Evolutionary conservation across 2,329 filamentous ascomycete genomes (phyloP), one percentile per base, ranked within the genome.

Genomic region (Tolypocladium guangdongense): DNA sequence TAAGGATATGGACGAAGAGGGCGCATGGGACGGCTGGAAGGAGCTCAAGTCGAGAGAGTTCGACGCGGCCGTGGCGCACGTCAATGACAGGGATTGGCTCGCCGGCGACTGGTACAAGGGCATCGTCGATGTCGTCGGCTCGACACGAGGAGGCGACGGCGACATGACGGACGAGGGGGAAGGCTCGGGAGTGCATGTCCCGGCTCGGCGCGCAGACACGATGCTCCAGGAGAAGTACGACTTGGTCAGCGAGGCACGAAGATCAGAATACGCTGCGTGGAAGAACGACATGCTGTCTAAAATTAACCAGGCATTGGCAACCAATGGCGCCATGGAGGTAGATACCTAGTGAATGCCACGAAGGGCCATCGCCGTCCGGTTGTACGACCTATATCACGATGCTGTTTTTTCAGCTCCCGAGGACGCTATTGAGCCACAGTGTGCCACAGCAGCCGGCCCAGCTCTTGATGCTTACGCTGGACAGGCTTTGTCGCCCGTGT

Each of bases 181-280:
- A 11, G 68, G 62, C 43, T 53, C 52, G 3, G 57, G 56, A 24
- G 58, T 63, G 56, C 72, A 67, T 55, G 63, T 70, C 38, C 71
- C 75, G 54, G 64, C 75, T 32, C 69, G 82, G 67, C 66, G 76
- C 54, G 71, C 76, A 10, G 80, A 83, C 57, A 87, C 83, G 2
- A 90, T 90, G 87, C 81, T 91, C 60, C 86, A 90, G 66, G 83
- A 85, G 58, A 78, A 79, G 48, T 84, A 87, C 61, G 86, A 90
- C 62, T 88, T 84, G 62, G 67, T 91, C 60, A 84, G 83, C 57
- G 81, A 84, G 49, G 72, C 76, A 56, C 82, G 81, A 59, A 75
- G 77, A 60, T 73, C 72, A 41, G 81, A 85, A 12, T 90, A 83
- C 63, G 71, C 66, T 46, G 66, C 65, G 20, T 93, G 88, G 88